phyloP scores from a whole-genome alignment of 2,329 filamentous ascomycete species.

The Sclerotinia sclerotiorum region DNA sequence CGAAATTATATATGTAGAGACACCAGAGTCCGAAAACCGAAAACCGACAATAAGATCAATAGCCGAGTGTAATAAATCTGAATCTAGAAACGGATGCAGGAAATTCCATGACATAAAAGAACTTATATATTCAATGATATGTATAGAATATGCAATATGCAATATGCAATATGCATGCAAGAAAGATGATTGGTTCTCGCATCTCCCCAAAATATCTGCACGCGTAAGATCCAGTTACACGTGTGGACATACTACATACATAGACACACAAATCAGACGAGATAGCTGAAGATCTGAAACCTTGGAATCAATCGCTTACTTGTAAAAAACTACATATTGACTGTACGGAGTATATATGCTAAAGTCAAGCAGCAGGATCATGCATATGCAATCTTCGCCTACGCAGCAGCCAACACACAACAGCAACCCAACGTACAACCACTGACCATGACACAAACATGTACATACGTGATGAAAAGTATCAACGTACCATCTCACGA shows the following conservation, averaged over 20 bases:
- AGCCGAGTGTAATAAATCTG: not conserved
- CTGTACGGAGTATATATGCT: not conserved
- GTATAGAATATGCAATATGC: not conserved
- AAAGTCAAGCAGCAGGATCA: not conserved
- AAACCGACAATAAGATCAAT: not conserved
- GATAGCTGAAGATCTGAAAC: not conserved
- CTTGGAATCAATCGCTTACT: not conserved
- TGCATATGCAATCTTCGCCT: constrained; percentile 12
- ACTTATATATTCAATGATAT: not conserved
- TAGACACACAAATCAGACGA: not conserved
- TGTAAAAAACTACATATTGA: not conserved
- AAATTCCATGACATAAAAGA: not conserved
- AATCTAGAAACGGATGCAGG: not conserved
- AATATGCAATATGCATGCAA: not conserved
- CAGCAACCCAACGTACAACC: not conserved
- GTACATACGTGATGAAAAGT: not conserved
- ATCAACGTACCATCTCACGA: constrained; percentile 1
- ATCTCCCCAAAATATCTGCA: not conserved
- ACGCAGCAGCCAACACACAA: not conserved
- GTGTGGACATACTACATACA: not conserved
- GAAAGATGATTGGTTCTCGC: not conserved
- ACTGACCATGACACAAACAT: not conserved
- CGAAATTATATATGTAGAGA: not conserved
- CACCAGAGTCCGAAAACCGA: not conserved
- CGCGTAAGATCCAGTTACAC: constrained; percentile 1